Conservation (phyloP, 2,329 filamentous ascomycete genomes). For the Cercospora sojina region DNA sequence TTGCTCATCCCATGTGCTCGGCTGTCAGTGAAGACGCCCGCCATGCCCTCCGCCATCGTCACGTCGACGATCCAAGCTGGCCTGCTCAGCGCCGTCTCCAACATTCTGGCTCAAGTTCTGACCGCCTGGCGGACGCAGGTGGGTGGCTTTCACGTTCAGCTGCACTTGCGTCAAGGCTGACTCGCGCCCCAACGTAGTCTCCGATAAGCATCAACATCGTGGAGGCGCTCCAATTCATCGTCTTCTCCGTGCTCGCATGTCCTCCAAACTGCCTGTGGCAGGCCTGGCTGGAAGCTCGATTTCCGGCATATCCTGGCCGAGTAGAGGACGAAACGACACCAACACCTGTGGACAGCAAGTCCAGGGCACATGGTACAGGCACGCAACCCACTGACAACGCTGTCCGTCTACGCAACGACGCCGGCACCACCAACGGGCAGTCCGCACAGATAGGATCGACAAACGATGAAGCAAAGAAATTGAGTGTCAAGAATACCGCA, state of each 20-base stretch:
- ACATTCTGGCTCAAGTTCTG: slow-evolving; percentile 70
- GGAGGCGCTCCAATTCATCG: slow-evolving; percentile 72
- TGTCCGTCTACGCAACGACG: neutral
- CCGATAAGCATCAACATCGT: slow-evolving; percentile 60
- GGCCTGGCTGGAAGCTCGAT: slow-evolving; percentile 69
- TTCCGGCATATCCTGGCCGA: slow-evolving; percentile 59
- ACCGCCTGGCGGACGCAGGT: slow-evolving; percentile 62
- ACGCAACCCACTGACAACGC: neutral
- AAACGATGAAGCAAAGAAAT: slow-evolving; percentile 27
- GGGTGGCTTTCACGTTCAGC: slow-evolving; percentile 23
- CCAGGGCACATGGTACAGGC: slow-evolving; percentile 24
- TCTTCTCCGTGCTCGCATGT: slow-evolving; percentile 70
- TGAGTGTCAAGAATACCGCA: slow-evolving; percentile 62
- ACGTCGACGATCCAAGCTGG: slow-evolving; percentile 65
- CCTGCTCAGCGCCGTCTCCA: slow-evolving; percentile 65
- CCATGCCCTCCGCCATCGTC: slow-evolving; percentile 55
- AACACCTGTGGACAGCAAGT: slow-evolving; percentile 31
- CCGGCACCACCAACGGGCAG: neutral
- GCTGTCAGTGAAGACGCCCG: neutral
- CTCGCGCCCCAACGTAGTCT: slow-evolving; percentile 15
- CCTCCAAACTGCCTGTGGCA: slow-evolving; percentile 90
- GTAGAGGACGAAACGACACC: slow-evolving; percentile 38
- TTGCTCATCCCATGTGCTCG: neutral
- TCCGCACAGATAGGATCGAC: slow-evolving; percentile 6
- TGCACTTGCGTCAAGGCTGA: neutral